Conservation (phyloP, 495 filamentous ascomycete genomes). For the Eremomyces bilateralis region DNA sequence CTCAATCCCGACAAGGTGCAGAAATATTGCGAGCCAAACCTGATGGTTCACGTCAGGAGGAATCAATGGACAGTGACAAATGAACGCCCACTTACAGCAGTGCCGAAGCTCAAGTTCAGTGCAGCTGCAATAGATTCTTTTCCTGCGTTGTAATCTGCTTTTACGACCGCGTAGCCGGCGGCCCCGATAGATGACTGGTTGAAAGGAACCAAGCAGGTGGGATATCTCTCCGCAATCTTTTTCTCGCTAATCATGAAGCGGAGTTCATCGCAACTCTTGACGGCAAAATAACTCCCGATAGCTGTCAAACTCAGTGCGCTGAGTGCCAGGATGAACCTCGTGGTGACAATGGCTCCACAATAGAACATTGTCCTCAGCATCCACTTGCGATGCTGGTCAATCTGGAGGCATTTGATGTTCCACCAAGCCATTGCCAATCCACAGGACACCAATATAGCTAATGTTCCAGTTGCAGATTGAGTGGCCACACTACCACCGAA, state of each 20-base stretch:
- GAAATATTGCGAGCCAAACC: constrained; percentile 22
- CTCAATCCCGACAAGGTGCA: constrained; percentile 27
- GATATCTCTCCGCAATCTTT: constrained; percentile 16
- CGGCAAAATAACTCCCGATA: constrained; percentile 16
- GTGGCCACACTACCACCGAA: constrained; percentile 26
- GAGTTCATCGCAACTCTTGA: constrained; percentile 24
- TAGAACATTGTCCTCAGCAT: constrained; percentile 31
- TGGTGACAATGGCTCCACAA: constrained; percentile 26
- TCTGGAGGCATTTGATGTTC: constrained; percentile 29
- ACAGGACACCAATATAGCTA: constrained; percentile 19
- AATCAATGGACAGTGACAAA: too few species aligned
- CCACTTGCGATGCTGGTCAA: constrained; percentile 34
- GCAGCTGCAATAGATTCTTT: constrained; percentile 18
- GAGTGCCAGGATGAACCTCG: constrained; percentile 22
- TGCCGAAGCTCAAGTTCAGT: constrained; percentile 23
- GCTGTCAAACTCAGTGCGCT: constrained; percentile 16
- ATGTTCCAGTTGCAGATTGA: constrained; percentile 17
- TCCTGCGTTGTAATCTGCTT: constrained; percentile 11
- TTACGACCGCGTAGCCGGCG: constrained; percentile 14
- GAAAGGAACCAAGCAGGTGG: constrained; percentile 17
- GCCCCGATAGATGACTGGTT: constrained; percentile 10
- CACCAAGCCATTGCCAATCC: constrained; percentile 21
- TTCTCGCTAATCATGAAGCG: constrained; percentile 12
- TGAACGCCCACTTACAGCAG: too few species aligned
- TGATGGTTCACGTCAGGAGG: too few species aligned